phyloP scores from a whole-genome alignment of 805 yeast genomes.

The Wickerhamomyces mucosus region DNA sequence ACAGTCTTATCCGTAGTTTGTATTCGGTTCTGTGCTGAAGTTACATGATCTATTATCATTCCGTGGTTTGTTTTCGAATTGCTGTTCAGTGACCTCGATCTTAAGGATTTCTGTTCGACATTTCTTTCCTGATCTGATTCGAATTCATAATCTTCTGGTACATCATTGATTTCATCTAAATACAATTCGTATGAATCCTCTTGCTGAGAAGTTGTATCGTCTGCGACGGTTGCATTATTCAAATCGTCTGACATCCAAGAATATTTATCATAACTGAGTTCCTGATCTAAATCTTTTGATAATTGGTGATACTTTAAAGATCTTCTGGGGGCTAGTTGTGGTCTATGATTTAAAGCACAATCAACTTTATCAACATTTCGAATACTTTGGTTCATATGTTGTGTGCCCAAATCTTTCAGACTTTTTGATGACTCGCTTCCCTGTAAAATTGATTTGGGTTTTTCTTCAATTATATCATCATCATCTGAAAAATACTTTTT shows the following conservation, averaged over 20 bases:
- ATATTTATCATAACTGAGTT: slow-evolving; percentile 17
- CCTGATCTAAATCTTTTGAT: slow-evolving; percentile 26
- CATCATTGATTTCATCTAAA: slow-evolving; percentile 40
- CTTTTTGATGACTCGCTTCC: background rate
- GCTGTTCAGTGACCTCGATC: slow-evolving; percentile 12
- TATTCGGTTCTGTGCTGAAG: slow-evolving; percentile 23
- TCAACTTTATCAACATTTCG: background rate
- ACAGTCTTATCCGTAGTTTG: slow-evolving; percentile 29
- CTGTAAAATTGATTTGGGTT: background rate
- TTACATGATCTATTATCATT: slow-evolving; percentile 19
- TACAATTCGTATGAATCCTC: slow-evolving; percentile 28
- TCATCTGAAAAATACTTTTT: slow-evolving; percentile 19
- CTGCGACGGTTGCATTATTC: slow-evolving; percentile 8
- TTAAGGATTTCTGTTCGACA: slow-evolving; percentile 1
- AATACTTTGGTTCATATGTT: background rate
- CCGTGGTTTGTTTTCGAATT: slow-evolving; percentile 8
- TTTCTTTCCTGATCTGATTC: slow-evolving; percentile 5
- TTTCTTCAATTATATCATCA: slow-evolving; percentile 12
- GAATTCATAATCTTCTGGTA: slow-evolving; percentile 36
- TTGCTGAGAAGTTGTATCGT: slow-evolving; percentile 13
- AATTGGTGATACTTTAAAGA: slow-evolving; percentile 30
- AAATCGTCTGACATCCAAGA: slow-evolving; percentile 23
- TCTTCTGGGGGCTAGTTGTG: slow-evolving; percentile 3
- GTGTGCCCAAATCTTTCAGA: no score
- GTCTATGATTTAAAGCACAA: background rate